Evolutionary conservation across 1,139 yeast species (phyloP).

Genomic region (Candida albicans): DNA sequence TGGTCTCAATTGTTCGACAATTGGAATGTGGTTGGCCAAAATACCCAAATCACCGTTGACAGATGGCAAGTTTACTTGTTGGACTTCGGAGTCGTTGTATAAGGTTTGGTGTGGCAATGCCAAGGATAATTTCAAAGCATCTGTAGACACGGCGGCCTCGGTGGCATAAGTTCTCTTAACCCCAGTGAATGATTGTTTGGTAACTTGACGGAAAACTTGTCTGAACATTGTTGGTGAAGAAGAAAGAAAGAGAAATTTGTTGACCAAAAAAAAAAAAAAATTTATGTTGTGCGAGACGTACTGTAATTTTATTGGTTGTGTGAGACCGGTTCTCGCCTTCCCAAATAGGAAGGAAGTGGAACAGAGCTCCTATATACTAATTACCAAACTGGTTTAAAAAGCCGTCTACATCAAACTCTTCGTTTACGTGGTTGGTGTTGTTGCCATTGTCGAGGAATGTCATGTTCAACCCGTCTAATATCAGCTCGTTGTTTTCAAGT

Average conservation of each 20-base stretch:
- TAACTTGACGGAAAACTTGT: conserved; percentile 64
- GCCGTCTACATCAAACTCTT: conserved; percentile 49
- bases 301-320: conserved; percentile 29
- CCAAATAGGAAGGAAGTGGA: conserved; percentile 23
- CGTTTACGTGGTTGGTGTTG: conserved; percentile 18
- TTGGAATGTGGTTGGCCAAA: conserved; percentile 96
- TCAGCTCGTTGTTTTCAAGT: conserved; percentile 44
- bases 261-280: conserved; percentile 4
- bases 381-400: conserved; percentile 49
- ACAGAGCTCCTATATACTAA: conserved; percentile 1
- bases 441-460: conserved; percentile 40
- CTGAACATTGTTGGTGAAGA: conserved; percentile 56
- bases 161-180: conserved; percentile 88
- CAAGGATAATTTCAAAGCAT: conserved; percentile 81
- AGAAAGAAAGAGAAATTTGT: not conserved
- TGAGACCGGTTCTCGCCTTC: conserved; percentile 23
- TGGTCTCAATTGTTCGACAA: conserved; percentile 94
- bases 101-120: conserved; percentile 85
- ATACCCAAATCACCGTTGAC: conserved; percentile 97
- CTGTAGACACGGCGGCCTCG: conserved; percentile 70
- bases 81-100: conserved; percentile 51
- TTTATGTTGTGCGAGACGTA: conserved; percentile 4
- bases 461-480: conserved; percentile 47
- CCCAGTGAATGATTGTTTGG: conserved; percentile 61
- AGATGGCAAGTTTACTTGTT: conserved; percentile 96